phyloP scores from a whole-genome alignment of 129 eudicot species.

The Logfia minima region DNA sequence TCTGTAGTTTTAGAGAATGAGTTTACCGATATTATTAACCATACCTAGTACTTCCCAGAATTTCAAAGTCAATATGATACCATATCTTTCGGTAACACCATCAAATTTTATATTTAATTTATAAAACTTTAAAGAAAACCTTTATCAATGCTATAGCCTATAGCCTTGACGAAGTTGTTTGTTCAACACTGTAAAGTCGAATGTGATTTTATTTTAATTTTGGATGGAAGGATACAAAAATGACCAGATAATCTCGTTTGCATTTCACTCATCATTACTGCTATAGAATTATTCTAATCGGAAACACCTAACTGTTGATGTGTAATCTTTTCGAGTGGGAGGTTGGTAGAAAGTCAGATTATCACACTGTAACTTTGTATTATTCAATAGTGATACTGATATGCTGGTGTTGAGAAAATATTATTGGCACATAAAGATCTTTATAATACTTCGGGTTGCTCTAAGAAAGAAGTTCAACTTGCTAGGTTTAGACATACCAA shows the following conservation, averaged over 20 bases:
- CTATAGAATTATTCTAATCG: too few relatives aligned
- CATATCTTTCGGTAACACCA: background rate
- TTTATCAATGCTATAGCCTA: background rate
- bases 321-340: too few relatives aligned
- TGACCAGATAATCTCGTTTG: background rate
- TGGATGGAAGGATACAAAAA: background rate
- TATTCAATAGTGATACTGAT: too few relatives aligned
- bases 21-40: background rate
- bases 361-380: too few relatives aligned
- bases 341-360: too few relatives aligned
- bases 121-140: background rate
- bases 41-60: background rate
- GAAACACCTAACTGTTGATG: too few relatives aligned
- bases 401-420: too few relatives aligned
- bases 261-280: background rate
- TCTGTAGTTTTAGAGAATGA: background rate
- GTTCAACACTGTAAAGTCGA: background rate
- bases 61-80: background rate
- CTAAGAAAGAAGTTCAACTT: too few relatives aligned
- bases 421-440: too few relatives aligned
- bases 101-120: background rate
- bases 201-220: background rate
- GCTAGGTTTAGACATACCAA: too few relatives aligned
- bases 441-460: too few relatives aligned
- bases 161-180: background rate